Percentiles rank a stretch among this genome's conserved stretches.
Conservation (phyloP, 345 rosid genomes). For the Arabis alpina region DNA sequence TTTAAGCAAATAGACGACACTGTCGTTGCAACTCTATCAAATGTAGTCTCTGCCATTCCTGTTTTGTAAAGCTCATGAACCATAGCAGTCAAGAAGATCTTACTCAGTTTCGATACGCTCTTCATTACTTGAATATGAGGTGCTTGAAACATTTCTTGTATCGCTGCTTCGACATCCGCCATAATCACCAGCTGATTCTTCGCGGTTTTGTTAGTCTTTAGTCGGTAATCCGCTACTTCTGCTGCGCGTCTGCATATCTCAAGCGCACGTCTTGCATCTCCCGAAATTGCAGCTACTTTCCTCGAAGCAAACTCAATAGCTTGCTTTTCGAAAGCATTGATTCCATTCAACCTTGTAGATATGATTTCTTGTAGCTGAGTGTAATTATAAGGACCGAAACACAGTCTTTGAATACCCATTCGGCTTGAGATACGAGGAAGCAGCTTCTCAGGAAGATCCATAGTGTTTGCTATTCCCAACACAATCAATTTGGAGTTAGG, state of each 20-base stretch:
- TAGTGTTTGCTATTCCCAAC: constrained; percentile 95
- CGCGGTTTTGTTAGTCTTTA: constrained; percentile 53
- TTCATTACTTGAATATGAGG: constrained; percentile 98
- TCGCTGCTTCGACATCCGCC: constrained; percentile 87
- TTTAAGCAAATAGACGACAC: constrained; percentile 68
- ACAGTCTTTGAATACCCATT: constrained; percentile 94
- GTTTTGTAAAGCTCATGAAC: constrained; percentile 93
- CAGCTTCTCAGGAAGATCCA: constrained; percentile 98
- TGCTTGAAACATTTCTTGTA: constrained; percentile 96
- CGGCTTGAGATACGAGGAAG: constrained; percentile 98
- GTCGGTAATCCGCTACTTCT: constrained; percentile 76
- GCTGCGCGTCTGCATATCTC: constrained; percentile 99
- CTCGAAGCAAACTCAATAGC: constrained; percentile 96
- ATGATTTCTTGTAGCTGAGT: constrained; percentile 97
- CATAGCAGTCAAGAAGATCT: constrained; percentile 92
- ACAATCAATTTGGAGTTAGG: constrained; percentile 83
- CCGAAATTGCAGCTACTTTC: constrained; percentile 97
- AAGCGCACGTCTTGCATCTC: constrained; percentile 95
- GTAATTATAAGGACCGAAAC: constrained; percentile 92
- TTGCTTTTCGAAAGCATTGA: constrained; percentile 87
- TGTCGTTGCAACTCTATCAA: constrained; percentile 87
- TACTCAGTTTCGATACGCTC: constrained; percentile 66
- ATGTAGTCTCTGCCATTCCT: constrained; percentile 87
- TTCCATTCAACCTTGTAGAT: constrained; percentile 75
- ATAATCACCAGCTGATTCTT: constrained; percentile 70